Evolutionary conservation across 176 grass and related monocot species (phyloP).

Genomic region (Cenchrus fungigraminus): DNA sequence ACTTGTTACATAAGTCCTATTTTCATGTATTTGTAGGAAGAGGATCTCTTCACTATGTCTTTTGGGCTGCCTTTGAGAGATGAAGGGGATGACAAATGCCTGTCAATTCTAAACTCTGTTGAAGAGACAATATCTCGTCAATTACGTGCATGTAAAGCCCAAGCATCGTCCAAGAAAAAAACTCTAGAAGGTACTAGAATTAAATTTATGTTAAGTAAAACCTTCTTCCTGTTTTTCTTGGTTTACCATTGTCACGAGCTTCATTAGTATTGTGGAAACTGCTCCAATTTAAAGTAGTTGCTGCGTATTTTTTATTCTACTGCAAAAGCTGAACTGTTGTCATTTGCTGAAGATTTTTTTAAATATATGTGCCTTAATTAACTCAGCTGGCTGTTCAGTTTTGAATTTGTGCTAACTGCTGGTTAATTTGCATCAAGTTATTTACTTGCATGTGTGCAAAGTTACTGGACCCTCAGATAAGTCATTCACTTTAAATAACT

Average conservation of each 20-base stretch:
- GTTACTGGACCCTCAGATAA: not conserved
- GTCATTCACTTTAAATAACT: conserved; percentile 19
- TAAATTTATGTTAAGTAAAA: conserved; percentile 2
- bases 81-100: conserved; percentile 81
- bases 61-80: conserved; percentile 92
- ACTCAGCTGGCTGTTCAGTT: not conserved
- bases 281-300: not conserved
- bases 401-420: conserved; percentile 4
- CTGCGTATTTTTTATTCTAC: not conserved
- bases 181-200: conserved; percentile 71
- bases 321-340: not conserved
- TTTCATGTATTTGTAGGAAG: conserved; percentile 72
- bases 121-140: conserved; percentile 94
- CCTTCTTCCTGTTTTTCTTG: conserved; percentile 14
- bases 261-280: conserved; percentile 43
- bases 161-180: conserved; percentile 84
- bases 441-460: conserved; percentile 17
- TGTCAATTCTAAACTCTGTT: conserved; percentile 86
- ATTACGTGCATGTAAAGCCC: conserved; percentile 83
- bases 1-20: conserved; percentile 23
- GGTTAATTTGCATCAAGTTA: conserved; percentile 29
- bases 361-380: not conserved
- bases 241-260: conserved; percentile 8
- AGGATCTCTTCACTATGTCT: conserved; percentile 89
- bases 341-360: not conserved